These are phyloP conservation scores for Euphorbia peplus DNA, from an alignment of 345 rosid species.

Conservation along the genomic window DNA sequence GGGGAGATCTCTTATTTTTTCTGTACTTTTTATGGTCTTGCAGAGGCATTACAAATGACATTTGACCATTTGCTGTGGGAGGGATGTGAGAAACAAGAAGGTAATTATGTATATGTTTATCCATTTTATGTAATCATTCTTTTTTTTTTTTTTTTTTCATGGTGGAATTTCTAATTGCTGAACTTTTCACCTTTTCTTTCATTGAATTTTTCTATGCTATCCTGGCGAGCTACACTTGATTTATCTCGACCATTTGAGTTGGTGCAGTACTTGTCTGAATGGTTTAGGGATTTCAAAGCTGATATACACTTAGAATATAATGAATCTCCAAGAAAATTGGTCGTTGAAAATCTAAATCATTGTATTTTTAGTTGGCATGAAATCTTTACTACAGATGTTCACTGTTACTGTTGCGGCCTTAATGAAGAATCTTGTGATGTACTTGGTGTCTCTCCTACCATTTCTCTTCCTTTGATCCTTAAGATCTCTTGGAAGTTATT, in stretches of 20 bases:
- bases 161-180: neutral
- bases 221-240: no score
- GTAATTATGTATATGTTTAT: conserved; percentile 26
- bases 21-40: conserved; percentile 18
- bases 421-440: neutral
- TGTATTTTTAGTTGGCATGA: neutral
- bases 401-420: neutral
- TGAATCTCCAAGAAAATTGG: neutral
- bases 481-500: conserved; percentile 7
- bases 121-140: neutral
- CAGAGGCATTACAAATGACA: conserved; percentile 73
- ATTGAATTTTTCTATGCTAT: neutral
- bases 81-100: conserved; percentile 52
- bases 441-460: neutral
- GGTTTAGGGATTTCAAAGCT: neutral
- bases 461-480: neutral
- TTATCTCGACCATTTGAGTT: neutral
- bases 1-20: conserved; percentile 15
- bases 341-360: neutral
- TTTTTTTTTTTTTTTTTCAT: conserved; percentile 11
- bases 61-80: conserved; percentile 51
- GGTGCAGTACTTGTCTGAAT: neutral
- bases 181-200: neutral
- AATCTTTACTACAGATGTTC: neutral
- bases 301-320: neutral